Conservation (phyloP, 305 asterid genomes). For the Solanum chacoense region DNA sequence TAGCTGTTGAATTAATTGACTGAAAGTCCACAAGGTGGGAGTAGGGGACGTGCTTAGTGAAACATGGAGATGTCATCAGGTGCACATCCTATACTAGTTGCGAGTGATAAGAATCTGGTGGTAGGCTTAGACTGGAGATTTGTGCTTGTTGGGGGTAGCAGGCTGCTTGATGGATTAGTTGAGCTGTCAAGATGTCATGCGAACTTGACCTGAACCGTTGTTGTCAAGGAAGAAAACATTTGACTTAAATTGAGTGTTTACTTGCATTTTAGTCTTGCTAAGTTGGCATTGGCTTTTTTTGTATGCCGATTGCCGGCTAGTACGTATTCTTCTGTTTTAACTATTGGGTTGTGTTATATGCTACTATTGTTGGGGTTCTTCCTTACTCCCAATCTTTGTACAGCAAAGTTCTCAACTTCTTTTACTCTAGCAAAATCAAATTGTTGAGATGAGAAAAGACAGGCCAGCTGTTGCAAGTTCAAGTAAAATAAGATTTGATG, state of each 20-base stretch:
- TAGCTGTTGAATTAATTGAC: not conserved
- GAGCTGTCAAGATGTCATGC: not conserved
- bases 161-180: not conserved
- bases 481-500: constrained; percentile 46
- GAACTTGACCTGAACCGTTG: not conserved
- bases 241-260: not conserved
- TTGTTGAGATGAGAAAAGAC: constrained; percentile 28
- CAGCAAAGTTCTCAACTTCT: not conserved
- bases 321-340: not conserved
- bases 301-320: not conserved
- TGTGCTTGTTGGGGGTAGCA: not conserved
- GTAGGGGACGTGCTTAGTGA: not conserved
- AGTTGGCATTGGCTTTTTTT: not conserved
- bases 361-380: not conserved
- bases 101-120: not conserved
- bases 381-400: not conserved
- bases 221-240: not conserved
- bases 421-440: not conserved
- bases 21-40: not conserved
- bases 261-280: not conserved
- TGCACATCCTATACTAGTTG: not conserved
- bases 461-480: constrained; percentile 25
- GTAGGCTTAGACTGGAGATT: not conserved
- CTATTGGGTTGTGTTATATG: not conserved
- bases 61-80: not conserved